Evolutionary conservation across 495 filamentous ascomycete species (phyloP).

Genomic region (Rhypophila decipiens): DNA sequence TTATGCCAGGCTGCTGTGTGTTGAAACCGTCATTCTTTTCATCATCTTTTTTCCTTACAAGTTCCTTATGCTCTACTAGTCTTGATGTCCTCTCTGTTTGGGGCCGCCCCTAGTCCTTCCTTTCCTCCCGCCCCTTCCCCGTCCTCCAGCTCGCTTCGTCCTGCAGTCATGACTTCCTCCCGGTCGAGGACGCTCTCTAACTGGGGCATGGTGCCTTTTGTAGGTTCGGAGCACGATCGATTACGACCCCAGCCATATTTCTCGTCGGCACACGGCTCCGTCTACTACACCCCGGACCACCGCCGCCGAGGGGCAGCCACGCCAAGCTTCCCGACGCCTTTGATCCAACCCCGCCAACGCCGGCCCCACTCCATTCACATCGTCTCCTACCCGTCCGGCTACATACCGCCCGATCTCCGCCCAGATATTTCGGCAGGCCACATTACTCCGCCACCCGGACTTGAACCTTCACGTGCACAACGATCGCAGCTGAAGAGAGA

Average conservation of each 20-base stretch:
- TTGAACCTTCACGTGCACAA: slow-evolving; percentile 12
- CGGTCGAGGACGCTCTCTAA: slow-evolving; percentile 15
- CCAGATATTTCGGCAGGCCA: too few species aligned
- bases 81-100: neutral
- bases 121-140: slow-evolving; percentile 1
- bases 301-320: slow-evolving; percentile 17
- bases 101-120: neutral
- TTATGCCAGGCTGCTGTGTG: slow-evolving; percentile 28
- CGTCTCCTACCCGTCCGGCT: slow-evolving; percentile 46
- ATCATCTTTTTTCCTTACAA: slow-evolving; percentile 1
- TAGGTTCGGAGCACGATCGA: slow-evolving; percentile 28
- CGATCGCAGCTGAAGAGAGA: slow-evolving; percentile 11
- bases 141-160: neutral
- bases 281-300: slow-evolving; percentile 35
- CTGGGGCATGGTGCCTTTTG: slow-evolving; percentile 14
- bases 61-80: slow-evolving; percentile 1
- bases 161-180: slow-evolving; percentile 1
- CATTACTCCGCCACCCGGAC: slow-evolving; percentile 17
- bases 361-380: slow-evolving; percentile 52
- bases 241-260: slow-evolving; percentile 27
- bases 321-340: slow-evolving; percentile 38
- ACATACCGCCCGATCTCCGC: slow-evolving; percentile 42
- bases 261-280: slow-evolving; percentile 28
- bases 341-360: slow-evolving; percentile 44
- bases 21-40: slow-evolving; percentile 8